Evolutionary conservation across 2,329 filamentous ascomycete species (phyloP).

Genomic region (Pseudogymnoascus sp.): DNA sequence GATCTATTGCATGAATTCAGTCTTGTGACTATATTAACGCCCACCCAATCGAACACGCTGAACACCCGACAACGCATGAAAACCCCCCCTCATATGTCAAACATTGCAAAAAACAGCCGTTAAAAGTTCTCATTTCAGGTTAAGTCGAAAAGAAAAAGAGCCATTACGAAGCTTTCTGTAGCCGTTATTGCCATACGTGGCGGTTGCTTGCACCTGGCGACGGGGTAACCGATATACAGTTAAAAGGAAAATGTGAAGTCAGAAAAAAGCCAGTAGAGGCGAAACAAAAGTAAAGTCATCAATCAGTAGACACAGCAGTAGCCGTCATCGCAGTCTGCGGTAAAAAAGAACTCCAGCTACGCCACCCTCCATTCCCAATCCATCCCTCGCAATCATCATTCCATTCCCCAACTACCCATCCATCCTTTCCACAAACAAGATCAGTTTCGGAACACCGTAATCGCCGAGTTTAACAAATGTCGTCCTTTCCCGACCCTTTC

Average conservation of each 20-base stretch:
- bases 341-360: neutral
- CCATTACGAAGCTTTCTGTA: constrained; percentile 20
- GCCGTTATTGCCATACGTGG: neutral
- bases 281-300: neutral
- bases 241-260: neutral
- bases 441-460: neutral
- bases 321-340: neutral
- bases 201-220: constrained; percentile 6
- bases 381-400: neutral
- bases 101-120: neutral
- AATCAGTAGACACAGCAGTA: constrained; percentile 2
- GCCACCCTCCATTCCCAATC: neutral
- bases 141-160: neutral
- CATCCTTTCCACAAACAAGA: neutral
- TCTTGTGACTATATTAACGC: constrained; percentile 5
- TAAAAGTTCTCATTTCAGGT: neutral
- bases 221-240: neutral
- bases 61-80: constrained; percentile 1
- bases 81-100: neutral
- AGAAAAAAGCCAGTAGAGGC: neutral
- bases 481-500: neutral
- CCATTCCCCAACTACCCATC: neutral
- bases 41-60: neutral
- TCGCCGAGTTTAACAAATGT: neutral
- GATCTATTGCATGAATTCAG: neutral